phyloP scores from a whole-genome alignment of 164 flowering plant genomes.

The Sedum album region DNA sequence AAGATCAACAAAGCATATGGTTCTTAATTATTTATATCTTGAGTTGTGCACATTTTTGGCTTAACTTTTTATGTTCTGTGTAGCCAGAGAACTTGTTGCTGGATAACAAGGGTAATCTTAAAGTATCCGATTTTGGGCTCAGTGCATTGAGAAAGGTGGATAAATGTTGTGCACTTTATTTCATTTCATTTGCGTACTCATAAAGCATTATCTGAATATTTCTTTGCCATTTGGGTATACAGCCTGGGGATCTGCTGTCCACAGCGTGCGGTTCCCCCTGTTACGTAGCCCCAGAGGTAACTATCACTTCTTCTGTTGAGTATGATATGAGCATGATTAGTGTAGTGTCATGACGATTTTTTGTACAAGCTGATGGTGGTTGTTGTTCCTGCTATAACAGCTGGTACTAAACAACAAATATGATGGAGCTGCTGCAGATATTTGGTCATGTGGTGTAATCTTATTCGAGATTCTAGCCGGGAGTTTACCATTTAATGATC shows the following conservation, averaged over 20 bases:
- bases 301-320: neutral
- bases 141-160: slow-evolving; percentile 52
- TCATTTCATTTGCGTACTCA: too few relatives aligned
- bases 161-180: neutral
- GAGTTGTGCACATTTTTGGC: neutral
- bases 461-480: slow-evolving; percentile 63
- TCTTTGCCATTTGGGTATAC: slow-evolving; percentile 10
- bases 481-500: slow-evolving; percentile 62
- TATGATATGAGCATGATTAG: neutral
- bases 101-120: slow-evolving; percentile 62
- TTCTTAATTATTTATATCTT: neutral
- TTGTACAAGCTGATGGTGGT: neutral
- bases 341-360: neutral
- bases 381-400: slow-evolving; percentile 19
- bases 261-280: slow-evolving; percentile 83
- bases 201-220: neutral
- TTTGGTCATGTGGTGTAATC: slow-evolving; percentile 81
- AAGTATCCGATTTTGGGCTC: slow-evolving; percentile 81
- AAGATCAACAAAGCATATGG: neutral
- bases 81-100: slow-evolving; percentile 88
- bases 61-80: neutral
- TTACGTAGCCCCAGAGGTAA: slow-evolving; percentile 82
- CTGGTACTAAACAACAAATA: slow-evolving; percentile 39
- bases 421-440: slow-evolving; percentile 60
- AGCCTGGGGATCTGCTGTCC: slow-evolving; percentile 49